Evolutionary conservation across 2,329 filamentous ascomycete genomes (phyloP), one percentile per base, ranked within the genome.

Genomic region (Mycosphaerella sp.): DNA sequence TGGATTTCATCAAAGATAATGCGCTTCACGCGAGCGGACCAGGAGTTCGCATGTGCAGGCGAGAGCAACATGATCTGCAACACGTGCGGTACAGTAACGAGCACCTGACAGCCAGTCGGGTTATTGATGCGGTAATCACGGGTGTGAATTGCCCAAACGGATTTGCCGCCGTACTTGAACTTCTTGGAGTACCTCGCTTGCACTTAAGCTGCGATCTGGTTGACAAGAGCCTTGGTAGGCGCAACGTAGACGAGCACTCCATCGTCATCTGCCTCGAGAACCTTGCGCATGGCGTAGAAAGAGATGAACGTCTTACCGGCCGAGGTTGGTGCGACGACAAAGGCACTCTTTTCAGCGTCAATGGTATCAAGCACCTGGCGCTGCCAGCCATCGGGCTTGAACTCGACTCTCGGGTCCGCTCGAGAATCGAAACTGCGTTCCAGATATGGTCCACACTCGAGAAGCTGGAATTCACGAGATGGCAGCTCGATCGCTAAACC

Each of bases 1-100:
- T 92, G 87, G 1, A 91, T 83, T 70, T 92, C 87, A 64, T 92
- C 87, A 55, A 91, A 91, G 48, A 91, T 89, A 65, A 91, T 89
- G 46, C 85, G 78, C 62, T 82, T 86, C 11, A 91, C 78, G 49
- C 84, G 74, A 3, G 76, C 76, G 0, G 85, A 79, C 86, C 86
- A 92, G 1, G 74, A 72, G 7, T 77, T 79, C 3, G 85, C 83
- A 60, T 89, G 86, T 0, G 75, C 73, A 0, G 85, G 82, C 0
- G 80, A 76, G 47, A 86, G 72, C 1, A 91, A 74, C 84, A 92
- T 87, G 51, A 87, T 89, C 62, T 91, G 86, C 2, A 92, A 73
- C 39, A 92, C 84, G 64, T 89, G 83, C 0, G 87, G 87, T 0
- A 91, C 86, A 0, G 86, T 91, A 9, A 91, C 84, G 10, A 91